Conservation (phyloP, 768 basidiomycete species). For the Pleurotus citrinopileatus region DNA sequence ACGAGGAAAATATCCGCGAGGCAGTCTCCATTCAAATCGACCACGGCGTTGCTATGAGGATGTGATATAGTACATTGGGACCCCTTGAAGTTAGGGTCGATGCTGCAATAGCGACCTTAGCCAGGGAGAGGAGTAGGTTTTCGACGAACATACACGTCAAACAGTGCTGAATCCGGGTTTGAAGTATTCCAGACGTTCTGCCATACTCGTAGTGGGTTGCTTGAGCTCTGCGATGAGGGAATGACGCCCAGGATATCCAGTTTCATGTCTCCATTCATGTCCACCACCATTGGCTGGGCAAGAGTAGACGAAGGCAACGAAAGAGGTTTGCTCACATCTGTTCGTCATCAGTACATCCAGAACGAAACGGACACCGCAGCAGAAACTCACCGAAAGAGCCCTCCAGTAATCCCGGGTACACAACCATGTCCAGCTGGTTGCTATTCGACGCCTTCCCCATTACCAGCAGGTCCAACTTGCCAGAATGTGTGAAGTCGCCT, state of each 20-base stretch:
- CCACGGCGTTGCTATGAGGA: constrained; percentile 92
- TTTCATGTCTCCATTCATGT: constrained; percentile 84
- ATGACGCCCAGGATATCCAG: constrained; percentile 81
- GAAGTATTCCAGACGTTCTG: constrained; percentile 75
- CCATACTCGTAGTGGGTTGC: constrained; percentile 64
- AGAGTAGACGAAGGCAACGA: constrained; percentile 60
- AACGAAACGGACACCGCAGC: background rate
- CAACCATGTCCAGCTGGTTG: constrained; percentile 56
- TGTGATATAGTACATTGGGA: constrained; percentile 73
- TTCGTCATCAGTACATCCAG: constrained; percentile 1
- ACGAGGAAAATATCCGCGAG: constrained; percentile 87
- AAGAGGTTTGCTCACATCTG: constrained; percentile 44
- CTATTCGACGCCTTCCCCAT: constrained; percentile 62
- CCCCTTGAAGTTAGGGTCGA: constrained; percentile 57
- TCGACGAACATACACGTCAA: constrained; percentile 52
- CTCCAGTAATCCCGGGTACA: constrained; percentile 64
- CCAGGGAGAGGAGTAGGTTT: background rate
- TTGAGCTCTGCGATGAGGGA: constrained; percentile 33
- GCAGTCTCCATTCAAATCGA: constrained; percentile 96
- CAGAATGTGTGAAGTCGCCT: constrained; percentile 91
- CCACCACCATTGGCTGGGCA: constrained; percentile 83
- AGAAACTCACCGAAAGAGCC: constrained; percentile 65
- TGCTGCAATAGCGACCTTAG: constrained; percentile 31
- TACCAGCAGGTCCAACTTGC: constrained; percentile 85
- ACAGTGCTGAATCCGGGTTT: constrained; percentile 47